Evolutionary conservation across 139 green algal species (phyloP).

Genomic region (Tetraselmis chui): DNA sequence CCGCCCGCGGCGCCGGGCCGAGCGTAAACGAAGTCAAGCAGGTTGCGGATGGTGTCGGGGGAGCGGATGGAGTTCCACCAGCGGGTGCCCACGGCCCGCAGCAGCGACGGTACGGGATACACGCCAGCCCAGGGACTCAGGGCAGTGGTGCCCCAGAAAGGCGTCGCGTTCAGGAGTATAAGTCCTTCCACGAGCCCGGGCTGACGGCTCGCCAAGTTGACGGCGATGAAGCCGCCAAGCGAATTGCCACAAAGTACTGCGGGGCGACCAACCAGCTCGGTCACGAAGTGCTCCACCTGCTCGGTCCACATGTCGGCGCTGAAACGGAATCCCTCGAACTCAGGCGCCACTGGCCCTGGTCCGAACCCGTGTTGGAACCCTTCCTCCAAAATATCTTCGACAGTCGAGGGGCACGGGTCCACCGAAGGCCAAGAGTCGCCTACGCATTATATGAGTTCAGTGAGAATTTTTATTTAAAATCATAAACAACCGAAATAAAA

Average conservation of each 20-base stretch:
- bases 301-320: not conserved
- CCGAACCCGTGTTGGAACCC: not conserved
- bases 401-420: not conserved
- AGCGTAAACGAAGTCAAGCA: constrained; percentile 53
- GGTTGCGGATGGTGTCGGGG: constrained; percentile 23
- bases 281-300: not conserved
- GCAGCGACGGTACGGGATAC: constrained; percentile 16
- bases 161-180: constrained; percentile 59
- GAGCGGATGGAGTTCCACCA: constrained; percentile 43
- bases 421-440: not conserved
- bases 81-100: constrained; percentile 21
- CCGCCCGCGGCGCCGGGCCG: not conserved
- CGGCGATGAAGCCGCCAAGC: constrained; percentile 34
- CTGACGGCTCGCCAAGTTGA: constrained; percentile 28
- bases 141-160: constrained; percentile 42
- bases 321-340: not conserved
- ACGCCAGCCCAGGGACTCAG: constrained; percentile 16
- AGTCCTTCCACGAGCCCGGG: constrained; percentile 41
- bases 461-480: too few species aligned
- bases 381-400: not conserved
- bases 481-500: too few species aligned
- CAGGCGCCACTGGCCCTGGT: not conserved
- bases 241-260: not conserved
- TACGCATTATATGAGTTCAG: too few species aligned
- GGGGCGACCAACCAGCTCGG: not conserved